These are phyloP conservation scores for Alopecurus myosuroides DNA, from an alignment of 176 grass and related monocot species.

Conservation along the genomic window DNA sequence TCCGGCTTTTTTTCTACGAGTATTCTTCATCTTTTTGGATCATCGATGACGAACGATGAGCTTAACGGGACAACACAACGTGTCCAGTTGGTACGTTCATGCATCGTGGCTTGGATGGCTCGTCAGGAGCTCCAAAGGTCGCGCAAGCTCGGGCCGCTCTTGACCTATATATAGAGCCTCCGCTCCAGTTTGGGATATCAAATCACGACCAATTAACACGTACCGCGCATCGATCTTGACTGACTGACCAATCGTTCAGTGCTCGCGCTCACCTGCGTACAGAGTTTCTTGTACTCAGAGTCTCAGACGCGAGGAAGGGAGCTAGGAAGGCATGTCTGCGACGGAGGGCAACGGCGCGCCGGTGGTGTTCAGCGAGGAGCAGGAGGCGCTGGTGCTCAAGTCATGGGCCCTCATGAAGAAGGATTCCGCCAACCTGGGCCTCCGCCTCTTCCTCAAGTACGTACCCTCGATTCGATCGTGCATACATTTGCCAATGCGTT, in stretches of 20 bases:
- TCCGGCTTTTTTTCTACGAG: neutral
- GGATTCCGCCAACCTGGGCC: constrained; percentile 59
- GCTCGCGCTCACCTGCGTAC: neutral
- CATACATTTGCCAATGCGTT: too few species aligned
- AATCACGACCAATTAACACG: neutral
- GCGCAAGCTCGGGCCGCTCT: neutral
- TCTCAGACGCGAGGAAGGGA: too few species aligned
- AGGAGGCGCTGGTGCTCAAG: constrained; percentile 80
- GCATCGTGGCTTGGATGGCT: neutral
- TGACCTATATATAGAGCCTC: constrained; percentile 21
- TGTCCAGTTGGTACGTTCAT: neutral
- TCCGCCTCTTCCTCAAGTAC: constrained; percentile 89
- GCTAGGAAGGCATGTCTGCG: constrained; percentile 33
- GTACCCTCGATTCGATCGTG: constrained; percentile 55
- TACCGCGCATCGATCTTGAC: neutral
- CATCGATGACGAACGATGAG: neutral
- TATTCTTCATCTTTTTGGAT: neutral
- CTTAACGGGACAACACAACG: neutral
- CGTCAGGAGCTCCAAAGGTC: constrained; percentile 21
- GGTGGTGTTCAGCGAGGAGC: constrained; percentile 82
- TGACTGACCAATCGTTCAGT: neutral
- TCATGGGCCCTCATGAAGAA: constrained; percentile 96
- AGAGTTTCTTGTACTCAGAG: too few species aligned
- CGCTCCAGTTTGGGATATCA: neutral
- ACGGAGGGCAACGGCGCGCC: constrained; percentile 27